Evolutionary conservation across 345 rosid genomes (phyloP).

Genomic region (Acer negundo): DNA sequence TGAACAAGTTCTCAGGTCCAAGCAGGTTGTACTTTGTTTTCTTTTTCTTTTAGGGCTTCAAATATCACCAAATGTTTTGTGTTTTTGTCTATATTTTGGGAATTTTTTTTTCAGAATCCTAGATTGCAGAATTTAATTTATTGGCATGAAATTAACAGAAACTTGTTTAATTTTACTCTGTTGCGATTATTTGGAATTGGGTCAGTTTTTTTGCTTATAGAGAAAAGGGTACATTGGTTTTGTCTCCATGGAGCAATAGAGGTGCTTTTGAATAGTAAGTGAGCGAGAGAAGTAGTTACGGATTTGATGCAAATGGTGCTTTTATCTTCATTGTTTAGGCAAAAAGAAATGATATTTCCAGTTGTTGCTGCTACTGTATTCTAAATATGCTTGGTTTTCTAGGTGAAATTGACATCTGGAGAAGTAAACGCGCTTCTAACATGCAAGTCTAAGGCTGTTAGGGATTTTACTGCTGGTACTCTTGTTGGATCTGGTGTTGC

Average conservation of each 20-base stretch:
- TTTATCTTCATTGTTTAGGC: not conserved
- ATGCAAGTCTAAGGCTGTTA: conserved; percentile 36
- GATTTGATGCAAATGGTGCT: not conserved
- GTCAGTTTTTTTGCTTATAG: not conserved
- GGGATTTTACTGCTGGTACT: conserved; percentile 25
- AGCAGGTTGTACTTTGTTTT: conserved; percentile 30
- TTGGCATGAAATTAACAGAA: not conserved
- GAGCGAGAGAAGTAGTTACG: not conserved
- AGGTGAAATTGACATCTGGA: conserved; percentile 43
- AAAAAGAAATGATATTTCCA: not conserved
- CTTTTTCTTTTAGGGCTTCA: not conserved
- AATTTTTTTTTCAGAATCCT: not conserved
- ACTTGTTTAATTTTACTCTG: not conserved
- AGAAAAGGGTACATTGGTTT: not conserved
- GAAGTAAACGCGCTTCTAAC: conserved; percentile 36
- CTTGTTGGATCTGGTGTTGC: conserved; percentile 32
- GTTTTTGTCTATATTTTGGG: not conserved
- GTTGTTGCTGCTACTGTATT: not conserved
- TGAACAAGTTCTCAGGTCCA: conserved; percentile 34
- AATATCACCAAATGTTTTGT: not conserved
- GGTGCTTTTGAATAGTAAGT: not conserved
- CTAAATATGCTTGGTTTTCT: not conserved
- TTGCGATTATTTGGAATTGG: not conserved
- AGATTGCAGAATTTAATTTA: not conserved
- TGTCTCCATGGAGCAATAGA: not conserved